Conservation (phyloP, 2,329 filamentous ascomycete genomes). For the Neurospora sp. region DNA sequence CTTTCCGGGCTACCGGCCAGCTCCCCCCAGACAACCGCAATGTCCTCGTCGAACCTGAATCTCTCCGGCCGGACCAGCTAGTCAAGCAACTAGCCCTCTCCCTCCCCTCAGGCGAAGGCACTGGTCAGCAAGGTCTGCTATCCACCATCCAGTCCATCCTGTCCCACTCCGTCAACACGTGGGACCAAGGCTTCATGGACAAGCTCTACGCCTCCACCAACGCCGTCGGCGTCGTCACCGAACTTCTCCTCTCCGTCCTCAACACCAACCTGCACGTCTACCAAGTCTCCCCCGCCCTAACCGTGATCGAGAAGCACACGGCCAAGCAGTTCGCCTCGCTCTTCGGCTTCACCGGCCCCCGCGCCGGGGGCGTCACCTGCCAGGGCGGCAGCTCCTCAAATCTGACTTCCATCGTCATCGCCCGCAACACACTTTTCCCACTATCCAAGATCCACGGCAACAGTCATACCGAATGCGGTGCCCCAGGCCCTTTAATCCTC, state of each 20-base stretch:
- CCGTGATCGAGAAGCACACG: conserved; percentile 79
- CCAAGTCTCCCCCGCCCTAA: conserved; percentile 82
- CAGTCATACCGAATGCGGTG: conserved; percentile 21
- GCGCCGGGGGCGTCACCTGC: conserved; percentile 65
- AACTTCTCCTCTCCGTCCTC: conserved; percentile 72
- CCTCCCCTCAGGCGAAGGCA: conserved; percentile 45
- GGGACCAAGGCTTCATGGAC: conserved; percentile 93
- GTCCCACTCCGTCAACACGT: conserved; percentile 91
- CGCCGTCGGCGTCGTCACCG: conserved; percentile 74
- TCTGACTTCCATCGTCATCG: conserved; percentile 73
- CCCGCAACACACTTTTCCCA: conserved; percentile 77
- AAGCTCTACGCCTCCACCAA: conserved; percentile 91
- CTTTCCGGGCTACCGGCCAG: conserved; percentile 43
- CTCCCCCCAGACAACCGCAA: conserved; percentile 36
- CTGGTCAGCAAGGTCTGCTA: conserved; percentile 65
- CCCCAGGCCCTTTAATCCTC: conserved; percentile 55
- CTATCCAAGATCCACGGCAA: conserved; percentile 68
- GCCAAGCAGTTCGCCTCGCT: conserved; percentile 61
- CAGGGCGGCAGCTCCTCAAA: conserved; percentile 83
- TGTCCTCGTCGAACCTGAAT: conserved; percentile 54
- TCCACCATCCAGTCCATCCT: conserved; percentile 62
- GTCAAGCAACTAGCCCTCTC: conserved; percentile 46
- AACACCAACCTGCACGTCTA: conserved; percentile 96
- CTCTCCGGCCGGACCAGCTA: conserved; percentile 48
- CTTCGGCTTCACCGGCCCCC: conserved; percentile 64